phyloP scores from a whole-genome alignment of 1,284 basidiomycete genomes.

The Naganishia sp. region DNA sequence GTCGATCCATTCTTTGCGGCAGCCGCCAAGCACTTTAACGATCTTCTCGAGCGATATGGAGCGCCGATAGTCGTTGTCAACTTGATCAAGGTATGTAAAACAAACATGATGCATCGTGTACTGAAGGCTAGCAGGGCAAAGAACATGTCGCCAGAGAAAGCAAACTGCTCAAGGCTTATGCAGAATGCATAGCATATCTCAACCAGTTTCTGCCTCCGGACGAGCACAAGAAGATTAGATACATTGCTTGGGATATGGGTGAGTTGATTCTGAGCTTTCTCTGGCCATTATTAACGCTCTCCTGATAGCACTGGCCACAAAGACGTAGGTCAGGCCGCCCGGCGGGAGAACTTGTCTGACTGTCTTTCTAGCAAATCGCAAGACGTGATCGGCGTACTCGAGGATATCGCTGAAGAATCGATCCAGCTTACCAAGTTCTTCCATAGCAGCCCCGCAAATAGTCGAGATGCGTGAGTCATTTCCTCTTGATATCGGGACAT shows the following conservation, averaged over 20 bases:
- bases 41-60: constrained; percentile 87
- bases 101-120: background rate
- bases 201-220: constrained; percentile 84
- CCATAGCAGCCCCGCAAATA: constrained; percentile 60
- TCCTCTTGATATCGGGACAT: no score
- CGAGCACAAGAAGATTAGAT: constrained; percentile 78
- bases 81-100: constrained; percentile 75
- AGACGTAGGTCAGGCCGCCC: background rate
- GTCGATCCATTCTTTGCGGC: constrained; percentile 95
- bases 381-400: constrained; percentile 93
- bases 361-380: constrained; percentile 74
- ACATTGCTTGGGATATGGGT: constrained; percentile 96
- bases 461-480: constrained; percentile 42
- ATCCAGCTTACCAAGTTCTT: constrained; percentile 92
- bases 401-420: constrained; percentile 92
- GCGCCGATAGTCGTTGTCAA: constrained; percentile 92
- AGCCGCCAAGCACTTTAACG: constrained; percentile 86
- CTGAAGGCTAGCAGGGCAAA: constrained; percentile 37
- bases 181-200: constrained; percentile 86
- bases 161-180: constrained; percentile 90
- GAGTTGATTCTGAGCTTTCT: constrained; percentile 68
- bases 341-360: background rate
- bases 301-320: constrained; percentile 15
- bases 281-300: background rate
- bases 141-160: constrained; percentile 79